Evolutionary conservation across 495 filamentous ascomycete species (phyloP), one percentile per base, ranked within the genome.

Genomic region (Daldinia caldariorum): DNA sequence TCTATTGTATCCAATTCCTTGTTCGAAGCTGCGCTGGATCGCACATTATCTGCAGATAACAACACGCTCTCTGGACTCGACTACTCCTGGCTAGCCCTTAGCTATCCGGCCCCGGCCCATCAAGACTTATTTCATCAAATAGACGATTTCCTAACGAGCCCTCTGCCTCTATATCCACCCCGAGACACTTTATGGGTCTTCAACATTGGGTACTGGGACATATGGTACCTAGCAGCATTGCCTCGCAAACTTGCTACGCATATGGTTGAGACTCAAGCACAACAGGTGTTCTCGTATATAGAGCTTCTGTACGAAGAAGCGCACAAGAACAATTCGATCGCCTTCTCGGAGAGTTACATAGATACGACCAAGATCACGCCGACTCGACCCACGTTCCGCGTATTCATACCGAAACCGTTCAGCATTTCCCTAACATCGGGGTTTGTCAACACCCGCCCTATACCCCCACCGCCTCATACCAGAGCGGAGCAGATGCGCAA

Each of bases 171-270:
- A 3, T 34, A 31, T 1, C 55, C 78, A 6, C 75, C 77, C 12
- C 66, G 49, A 10, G 81, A 84, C 55, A 84, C 79, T 0, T 60
- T 86, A 9, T 85, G 80, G 75, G 71, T 84, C 1, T 75, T 86
- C 6, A 80, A 78, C 12, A 67, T 84, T 13, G 83, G 83, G 3
- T 79, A 80, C 49, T 84, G 81, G 81, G 83, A 86, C 37, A 71
- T 84, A 43, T 84, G 81, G 76, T 66, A 79, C n/a, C 75, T 84
- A 6, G 79, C 83, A 1, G 69, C 76, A 7, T 58, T 86, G 1
- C 80, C 82, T 9, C 72, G 77, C 4, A 70, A 71, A 4, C 64
- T 79, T 4, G 77, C 74, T n/a, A 69, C 61, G 12, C 47, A 66
- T 0, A 43, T 78, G 2, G 54, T 83, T 2, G 77, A 77, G 37